Base-by-base conservation (phyloP, 768 basidiomycete species). In the Hemileccinum impolitum region DNA sequence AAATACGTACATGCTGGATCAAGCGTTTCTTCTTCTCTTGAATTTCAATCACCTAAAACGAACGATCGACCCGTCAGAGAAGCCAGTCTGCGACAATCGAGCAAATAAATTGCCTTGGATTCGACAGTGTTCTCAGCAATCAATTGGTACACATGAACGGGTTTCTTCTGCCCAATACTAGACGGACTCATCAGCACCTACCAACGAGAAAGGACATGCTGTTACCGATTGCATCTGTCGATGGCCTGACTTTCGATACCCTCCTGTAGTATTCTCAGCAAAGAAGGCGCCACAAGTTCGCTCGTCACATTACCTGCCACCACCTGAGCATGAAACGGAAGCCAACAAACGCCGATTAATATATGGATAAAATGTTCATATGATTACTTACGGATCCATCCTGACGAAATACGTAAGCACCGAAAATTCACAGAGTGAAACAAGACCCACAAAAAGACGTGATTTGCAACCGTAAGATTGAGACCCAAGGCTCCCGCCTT, bases 101-200 rank as follows among this genome's bases (percentile, higher is more conserved):
- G 23, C 3, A 26, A 12, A n/a, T 13, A n/a, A 51, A 55, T 8
- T 57, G 84, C 91, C 67, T 89, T 92, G 12, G 87, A 78, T 66
- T 94, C 92, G 1, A 94, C 84, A 0, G 92, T 94, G 57, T 92
- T 77, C 57, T 93, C 91, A 0, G 92, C 90, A 47, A 94, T 91
- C 41, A 94, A 70, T 58, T 94, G 92, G 61, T 92, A 94, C 17
- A 94, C 90, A 54, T 87, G 84, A 28, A 94, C 90, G 1, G 78
- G 72, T 63, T 85, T 91, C 54, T 68, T 87, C 65, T 94, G 92
- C 13, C 92, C 92, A 53, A 92, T 90, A 43, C 79, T 75, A 49
- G 5, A 34, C 32, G 35, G 19, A 48, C 34, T 23, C 23, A 17
- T 60, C 31, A 48, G 45, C 21, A 26, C 37, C 17, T 41, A 46